A percentile compares a stretch with the other conserved stretches of the same genome.
Conservation (phyloP, 768 basidiomycete genomes). For the Peribolospora kevripleyi region DNA sequence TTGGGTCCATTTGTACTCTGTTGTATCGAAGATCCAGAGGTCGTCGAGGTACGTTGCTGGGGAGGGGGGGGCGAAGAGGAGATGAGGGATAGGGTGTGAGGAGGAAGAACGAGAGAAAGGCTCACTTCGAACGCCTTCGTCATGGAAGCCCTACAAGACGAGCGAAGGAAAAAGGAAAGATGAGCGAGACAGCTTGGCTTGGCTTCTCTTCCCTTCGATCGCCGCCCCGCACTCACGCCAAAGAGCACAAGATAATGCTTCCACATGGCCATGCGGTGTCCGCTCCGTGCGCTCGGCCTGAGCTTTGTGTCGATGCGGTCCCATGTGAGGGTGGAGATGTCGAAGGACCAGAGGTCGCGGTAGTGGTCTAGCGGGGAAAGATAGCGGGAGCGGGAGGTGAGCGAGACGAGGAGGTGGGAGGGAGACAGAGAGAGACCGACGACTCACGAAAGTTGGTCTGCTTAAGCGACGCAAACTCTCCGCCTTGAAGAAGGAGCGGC, state of each 20-base stretch:
- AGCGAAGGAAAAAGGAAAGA: no score
- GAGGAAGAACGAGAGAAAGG: background rate
- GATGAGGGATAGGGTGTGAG: no score
- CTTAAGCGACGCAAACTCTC: conserved; percentile 33
- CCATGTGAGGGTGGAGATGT: conserved; percentile 54
- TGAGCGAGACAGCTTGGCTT: no score
- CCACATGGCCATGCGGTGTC: conserved; percentile 78
- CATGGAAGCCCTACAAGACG: conserved; percentile 39
- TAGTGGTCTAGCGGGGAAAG: conserved; percentile 42
- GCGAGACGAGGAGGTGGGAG: conserved; percentile 4
- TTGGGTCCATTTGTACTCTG: conserved; percentile 10
- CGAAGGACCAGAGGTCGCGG: conserved; percentile 62
- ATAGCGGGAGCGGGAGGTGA: conserved; percentile 12
- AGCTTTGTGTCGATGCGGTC: conserved; percentile 69
- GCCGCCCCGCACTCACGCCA: conserved; percentile 21
- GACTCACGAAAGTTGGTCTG: conserved; percentile 36
- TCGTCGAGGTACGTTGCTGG: conserved; percentile 34
- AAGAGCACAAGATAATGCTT: conserved; percentile 69
- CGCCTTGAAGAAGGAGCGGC: conserved; percentile 12
- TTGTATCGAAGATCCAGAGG: conserved; percentile 70
- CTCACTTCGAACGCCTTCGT: conserved; percentile 58
- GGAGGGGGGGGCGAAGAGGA: no score
- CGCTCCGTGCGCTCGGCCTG: conserved; percentile 53
- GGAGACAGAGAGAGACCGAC: no score
- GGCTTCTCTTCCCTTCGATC: no score